Percentiles rank a stretch among this genome's conserved stretches.
Conservation (phyloP, 495 filamentous ascomycete species). For the Penicillium waksmanii region DNA sequence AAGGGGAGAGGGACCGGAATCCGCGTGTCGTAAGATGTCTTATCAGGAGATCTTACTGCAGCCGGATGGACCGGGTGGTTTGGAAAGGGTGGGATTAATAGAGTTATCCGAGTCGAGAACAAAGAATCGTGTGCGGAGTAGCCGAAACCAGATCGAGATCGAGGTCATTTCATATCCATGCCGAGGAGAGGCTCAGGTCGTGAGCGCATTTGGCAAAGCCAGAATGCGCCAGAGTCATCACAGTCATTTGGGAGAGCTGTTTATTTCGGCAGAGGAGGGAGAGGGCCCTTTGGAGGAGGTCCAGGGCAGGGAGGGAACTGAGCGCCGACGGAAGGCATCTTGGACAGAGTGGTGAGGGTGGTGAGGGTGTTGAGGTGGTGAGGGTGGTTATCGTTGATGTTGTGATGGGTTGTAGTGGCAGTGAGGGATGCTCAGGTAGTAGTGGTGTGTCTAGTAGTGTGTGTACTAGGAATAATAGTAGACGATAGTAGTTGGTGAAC, state of each 20-base stretch:
- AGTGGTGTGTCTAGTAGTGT: neutral
- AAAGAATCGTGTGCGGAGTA: slow-evolving; percentile 25
- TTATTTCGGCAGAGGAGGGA: slow-evolving; percentile 80
- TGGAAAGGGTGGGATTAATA: slow-evolving; percentile 15
- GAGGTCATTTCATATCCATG: slow-evolving; percentile 40
- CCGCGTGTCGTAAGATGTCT: neutral
- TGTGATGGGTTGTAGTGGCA: neutral
- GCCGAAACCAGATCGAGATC: slow-evolving; percentile 35
- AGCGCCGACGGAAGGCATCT: slow-evolving; percentile 69
- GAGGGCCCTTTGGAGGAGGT: slow-evolving; percentile 80
- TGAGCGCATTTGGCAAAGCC: slow-evolving; percentile 28
- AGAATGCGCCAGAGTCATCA: slow-evolving; percentile 42
- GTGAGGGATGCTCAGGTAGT: neutral
- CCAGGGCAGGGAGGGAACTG: slow-evolving; percentile 81
- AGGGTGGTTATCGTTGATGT: neutral
- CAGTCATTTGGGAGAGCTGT: slow-evolving; percentile 42
- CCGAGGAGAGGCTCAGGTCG: slow-evolving; percentile 34
- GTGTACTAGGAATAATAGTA: slow-evolving; percentile 8
- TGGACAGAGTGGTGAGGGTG: slow-evolving; percentile 31
- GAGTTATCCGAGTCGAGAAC: slow-evolving; percentile 21
- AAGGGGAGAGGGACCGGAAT: neutral
- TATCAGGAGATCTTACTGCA: neutral
- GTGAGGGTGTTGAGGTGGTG: neutral
- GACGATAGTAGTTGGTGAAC: slow-evolving; percentile 8
- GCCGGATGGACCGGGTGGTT: neutral